Percentiles rank a stretch among this genome's conserved stretches.
Evolutionary conservation across 306 rosid genomes (phyloP).

Genomic region (Cajanus cajan): DNA sequence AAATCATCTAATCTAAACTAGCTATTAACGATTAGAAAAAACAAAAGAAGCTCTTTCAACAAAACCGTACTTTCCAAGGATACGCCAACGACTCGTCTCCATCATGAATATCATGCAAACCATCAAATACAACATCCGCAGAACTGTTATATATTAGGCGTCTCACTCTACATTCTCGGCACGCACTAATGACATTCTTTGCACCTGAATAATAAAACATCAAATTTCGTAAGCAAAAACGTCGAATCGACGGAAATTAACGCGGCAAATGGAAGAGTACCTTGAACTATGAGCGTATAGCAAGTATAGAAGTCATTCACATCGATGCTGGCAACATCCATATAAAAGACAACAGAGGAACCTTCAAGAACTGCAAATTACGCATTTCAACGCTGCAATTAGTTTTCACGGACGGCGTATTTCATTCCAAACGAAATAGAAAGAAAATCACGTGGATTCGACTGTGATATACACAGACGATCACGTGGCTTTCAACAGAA

Average conservation of each 20-base stretch:
- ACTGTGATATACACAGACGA: background rate
- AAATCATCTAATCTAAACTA: constrained; percentile 14
- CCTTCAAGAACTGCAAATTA: constrained; percentile 71
- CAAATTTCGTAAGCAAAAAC: constrained; percentile 15
- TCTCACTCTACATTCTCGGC: constrained; percentile 77
- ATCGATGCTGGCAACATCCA: constrained; percentile 51
- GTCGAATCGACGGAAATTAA: background rate
- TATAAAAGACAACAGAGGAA: constrained; percentile 72
- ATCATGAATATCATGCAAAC: constrained; percentile 50
- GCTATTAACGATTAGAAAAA: background rate
- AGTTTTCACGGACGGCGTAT: background rate
- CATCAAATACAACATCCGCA: constrained; percentile 76
- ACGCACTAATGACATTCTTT: constrained; percentile 75
- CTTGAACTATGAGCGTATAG: constrained; percentile 73
- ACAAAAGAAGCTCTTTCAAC: constrained; percentile 21
- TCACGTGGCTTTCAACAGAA: background rate
- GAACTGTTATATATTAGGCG: constrained; percentile 80
- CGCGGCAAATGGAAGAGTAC: constrained; percentile 32
- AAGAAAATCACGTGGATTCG: background rate
- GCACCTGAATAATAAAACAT: constrained; percentile 59
- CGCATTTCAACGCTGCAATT: constrained; percentile 14
- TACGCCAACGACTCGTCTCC: constrained; percentile 47
- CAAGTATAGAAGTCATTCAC: constrained; percentile 49
- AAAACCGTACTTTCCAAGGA: constrained; percentile 72
- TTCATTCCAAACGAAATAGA: background rate